A percentile compares a stretch with the other conserved stretches of the same genome.
phyloP scores from a whole-genome alignment of 164 flowering plant species.

The Berberis thunbergii region DNA sequence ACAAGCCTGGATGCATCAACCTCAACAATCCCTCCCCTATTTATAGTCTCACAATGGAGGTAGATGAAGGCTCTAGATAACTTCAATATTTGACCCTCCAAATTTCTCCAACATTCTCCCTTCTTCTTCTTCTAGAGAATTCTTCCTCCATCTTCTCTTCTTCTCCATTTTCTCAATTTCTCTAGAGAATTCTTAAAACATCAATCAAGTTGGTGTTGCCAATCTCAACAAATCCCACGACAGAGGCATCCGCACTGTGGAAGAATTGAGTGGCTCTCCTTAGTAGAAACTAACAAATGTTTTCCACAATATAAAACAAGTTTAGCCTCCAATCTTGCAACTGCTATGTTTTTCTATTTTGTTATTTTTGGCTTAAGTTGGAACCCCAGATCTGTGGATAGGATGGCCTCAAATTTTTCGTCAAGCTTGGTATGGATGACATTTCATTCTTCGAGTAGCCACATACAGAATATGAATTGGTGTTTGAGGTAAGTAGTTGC shows the following conservation, averaged over 20 bases:
- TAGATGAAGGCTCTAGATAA: too few species aligned
- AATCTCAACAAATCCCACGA: slow-evolving; percentile 16
- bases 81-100: too few species aligned
- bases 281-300: slow-evolving; percentile 18
- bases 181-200: too few species aligned
- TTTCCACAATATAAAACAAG: slow-evolving; percentile 36
- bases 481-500: slow-evolving; percentile 6
- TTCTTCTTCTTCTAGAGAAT: too few species aligned
- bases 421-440: slow-evolving; percentile 31
- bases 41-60: too few species aligned
- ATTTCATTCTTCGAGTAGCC: slow-evolving; percentile 41
- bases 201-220: too few species aligned
- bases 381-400: slow-evolving; percentile 36
- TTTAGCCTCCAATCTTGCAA: slow-evolving; percentile 54
- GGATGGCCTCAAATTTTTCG: slow-evolving; percentile 31
- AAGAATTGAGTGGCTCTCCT: slow-evolving; percentile 15
- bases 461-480: slow-evolving; percentile 15
- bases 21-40: too few species aligned
- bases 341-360: slow-evolving; percentile 21
- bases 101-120: too few species aligned
- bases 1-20: too few species aligned
- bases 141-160: too few species aligned
- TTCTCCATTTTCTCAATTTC: too few species aligned
- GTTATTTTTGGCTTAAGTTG: slow-evolving; percentile 28
- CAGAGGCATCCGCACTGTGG: slow-evolving; percentile 14